phyloP scores from a whole-genome alignment of 768 basidiomycete species.

The Lactarius evosmus region DNA sequence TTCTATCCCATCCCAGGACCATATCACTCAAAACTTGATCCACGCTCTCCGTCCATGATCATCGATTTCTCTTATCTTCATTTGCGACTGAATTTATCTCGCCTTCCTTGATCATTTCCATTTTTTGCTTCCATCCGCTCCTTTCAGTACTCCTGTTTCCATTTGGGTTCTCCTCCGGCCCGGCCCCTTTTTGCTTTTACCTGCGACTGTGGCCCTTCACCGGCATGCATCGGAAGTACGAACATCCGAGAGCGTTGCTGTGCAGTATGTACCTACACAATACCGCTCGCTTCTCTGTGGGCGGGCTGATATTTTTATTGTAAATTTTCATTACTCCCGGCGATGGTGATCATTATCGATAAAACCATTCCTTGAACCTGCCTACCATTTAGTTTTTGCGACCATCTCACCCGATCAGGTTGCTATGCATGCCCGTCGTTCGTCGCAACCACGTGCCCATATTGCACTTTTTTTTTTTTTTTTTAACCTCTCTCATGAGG shows the following conservation, averaged over 20 bases:
- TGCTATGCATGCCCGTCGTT: slow-evolving; percentile 17
- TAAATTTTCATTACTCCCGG: slow-evolving; percentile 4
- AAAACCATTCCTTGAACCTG: neutral
- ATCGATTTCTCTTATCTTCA: slow-evolving; percentile 16
- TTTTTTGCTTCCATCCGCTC: slow-evolving; percentile 13
- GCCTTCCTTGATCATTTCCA: slow-evolving; percentile 3
- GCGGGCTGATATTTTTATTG: neutral
- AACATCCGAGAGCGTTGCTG: neutral
- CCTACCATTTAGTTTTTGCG: slow-evolving; percentile 9
- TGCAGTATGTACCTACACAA: neutral
- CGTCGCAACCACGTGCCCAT: slow-evolving; percentile 12
- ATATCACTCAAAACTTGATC: slow-evolving; percentile 8
- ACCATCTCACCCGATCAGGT: slow-evolving; percentile 23
- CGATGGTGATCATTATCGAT: slow-evolving; percentile 20
- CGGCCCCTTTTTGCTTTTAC: neutral
- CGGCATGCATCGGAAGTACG: neutral
- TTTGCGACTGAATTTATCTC: neutral
- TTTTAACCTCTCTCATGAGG: neutral
- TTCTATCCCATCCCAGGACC: neutral
- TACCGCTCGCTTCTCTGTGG: neutral
- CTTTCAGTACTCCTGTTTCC: slow-evolving; percentile 12
- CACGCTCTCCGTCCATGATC: slow-evolving; percentile 5
- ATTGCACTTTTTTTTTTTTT: neutral
- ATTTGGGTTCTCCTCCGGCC: neutral
- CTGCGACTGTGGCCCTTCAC: neutral